phyloP scores from a whole-genome alignment of 148 eudicot genomes.

The Tetragonia tetragonoides region DNA sequence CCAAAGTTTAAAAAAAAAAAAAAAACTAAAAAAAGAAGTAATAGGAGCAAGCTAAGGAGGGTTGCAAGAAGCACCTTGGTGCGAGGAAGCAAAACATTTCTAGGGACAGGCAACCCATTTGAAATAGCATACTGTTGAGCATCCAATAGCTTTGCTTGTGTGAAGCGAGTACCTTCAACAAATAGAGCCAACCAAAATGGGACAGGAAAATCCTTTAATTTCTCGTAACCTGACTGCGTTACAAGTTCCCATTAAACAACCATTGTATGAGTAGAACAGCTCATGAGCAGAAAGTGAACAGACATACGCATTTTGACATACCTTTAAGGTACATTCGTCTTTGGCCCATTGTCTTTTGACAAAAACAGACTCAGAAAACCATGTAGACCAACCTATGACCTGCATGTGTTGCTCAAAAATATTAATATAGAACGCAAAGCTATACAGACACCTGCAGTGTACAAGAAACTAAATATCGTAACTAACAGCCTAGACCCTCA shows the following conservation, averaged over 20 bases:
- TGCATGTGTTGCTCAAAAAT: constrained; percentile 24
- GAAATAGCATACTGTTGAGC: constrained; percentile 66
- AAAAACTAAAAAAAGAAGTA: neutral
- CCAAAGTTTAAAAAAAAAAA: neutral
- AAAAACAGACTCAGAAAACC: constrained; percentile 93
- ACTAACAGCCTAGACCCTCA: neutral
- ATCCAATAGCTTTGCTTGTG: constrained; percentile 52
- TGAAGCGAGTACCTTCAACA: constrained; percentile 70
- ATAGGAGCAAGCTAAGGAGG: neutral
- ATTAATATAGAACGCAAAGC: neutral
- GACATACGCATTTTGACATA: constrained; percentile 25
- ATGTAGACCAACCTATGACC: constrained; percentile 97
- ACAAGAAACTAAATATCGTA: neutral
- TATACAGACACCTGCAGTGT: neutral
- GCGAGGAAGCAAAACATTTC: constrained; percentile 67
- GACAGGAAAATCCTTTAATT: constrained; percentile 56
- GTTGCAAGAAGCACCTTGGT: constrained; percentile 44
- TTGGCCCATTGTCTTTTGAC: constrained; percentile 88
- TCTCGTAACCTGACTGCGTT: constrained; percentile 50
- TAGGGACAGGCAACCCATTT: constrained; percentile 51
- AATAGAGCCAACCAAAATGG: constrained; percentile 70
- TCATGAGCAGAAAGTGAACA: neutral
- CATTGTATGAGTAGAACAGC: neutral
- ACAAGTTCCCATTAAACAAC: neutral
- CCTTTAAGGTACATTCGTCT: constrained; percentile 79